Evolutionary conservation across 2,329 filamentous ascomycete species (phyloP).

Genomic region (Macroventuria anomochaeta): DNA sequence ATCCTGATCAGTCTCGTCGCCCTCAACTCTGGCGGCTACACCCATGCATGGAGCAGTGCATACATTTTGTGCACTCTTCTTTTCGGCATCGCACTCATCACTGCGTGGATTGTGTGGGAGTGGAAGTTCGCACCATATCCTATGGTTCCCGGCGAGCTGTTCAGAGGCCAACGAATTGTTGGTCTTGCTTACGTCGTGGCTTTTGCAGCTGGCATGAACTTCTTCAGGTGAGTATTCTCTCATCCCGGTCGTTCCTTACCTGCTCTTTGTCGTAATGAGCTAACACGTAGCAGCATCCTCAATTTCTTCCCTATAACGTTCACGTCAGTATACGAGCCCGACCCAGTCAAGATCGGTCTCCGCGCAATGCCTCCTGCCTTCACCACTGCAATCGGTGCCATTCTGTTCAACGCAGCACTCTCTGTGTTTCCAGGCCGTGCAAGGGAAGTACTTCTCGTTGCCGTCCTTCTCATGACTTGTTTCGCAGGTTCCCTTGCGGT

Average conservation of each 20-base stretch:
- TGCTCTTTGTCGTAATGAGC: background rate
- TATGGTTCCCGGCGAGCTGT: slow-evolving; percentile 50
- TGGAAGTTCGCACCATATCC: slow-evolving; percentile 48
- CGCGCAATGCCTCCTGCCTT: slow-evolving; percentile 36
- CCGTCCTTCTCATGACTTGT: slow-evolving; percentile 40
- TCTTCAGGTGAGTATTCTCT: slow-evolving; percentile 23
- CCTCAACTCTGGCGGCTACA: slow-evolving; percentile 50
- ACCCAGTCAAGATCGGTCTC: slow-evolving; percentile 42
- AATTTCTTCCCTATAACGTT: slow-evolving; percentile 45
- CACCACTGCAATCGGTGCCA: slow-evolving; percentile 37
- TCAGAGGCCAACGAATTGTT: slow-evolving; percentile 42
- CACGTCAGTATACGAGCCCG: slow-evolving; percentile 37
- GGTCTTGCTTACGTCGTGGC: slow-evolving; percentile 42
- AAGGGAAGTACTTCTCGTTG: slow-evolving; percentile 39
- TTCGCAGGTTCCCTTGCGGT: slow-evolving; percentile 42
- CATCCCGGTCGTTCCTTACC: too few relatives aligned
- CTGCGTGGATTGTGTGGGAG: slow-evolving; percentile 47
- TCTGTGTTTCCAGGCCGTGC: slow-evolving; percentile 33
- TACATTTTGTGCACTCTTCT: slow-evolving; percentile 48
- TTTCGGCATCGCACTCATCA: slow-evolving; percentile 45
- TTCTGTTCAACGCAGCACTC: slow-evolving; percentile 39
- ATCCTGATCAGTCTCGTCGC: slow-evolving; percentile 43
- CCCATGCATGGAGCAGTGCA: slow-evolving; percentile 48
- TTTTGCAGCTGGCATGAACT: slow-evolving; percentile 47
- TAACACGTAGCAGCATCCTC: slow-evolving; percentile 21